A percentile compares a stretch with the other conserved stretches of the same genome.
These are phyloP conservation scores for Choanephora cucurbitarum DNA, from an alignment of 371 early-diverging fungal genomes.

Conservation along the genomic window DNA sequence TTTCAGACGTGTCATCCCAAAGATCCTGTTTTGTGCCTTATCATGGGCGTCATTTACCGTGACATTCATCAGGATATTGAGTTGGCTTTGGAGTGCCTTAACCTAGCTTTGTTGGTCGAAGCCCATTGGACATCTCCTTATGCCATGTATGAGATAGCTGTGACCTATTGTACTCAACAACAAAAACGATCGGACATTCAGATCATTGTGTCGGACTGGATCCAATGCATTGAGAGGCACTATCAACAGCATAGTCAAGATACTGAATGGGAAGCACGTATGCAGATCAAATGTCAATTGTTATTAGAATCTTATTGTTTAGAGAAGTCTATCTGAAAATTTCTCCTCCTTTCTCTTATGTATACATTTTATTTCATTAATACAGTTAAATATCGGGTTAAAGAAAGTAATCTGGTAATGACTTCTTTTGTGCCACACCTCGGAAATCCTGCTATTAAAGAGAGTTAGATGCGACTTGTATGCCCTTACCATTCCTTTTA, in stretches of 20 bases:
- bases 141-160: constrained; percentile 34
- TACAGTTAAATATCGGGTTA: constrained; percentile 35
- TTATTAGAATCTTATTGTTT: constrained; percentile 20
- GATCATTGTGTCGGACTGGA: constrained; percentile 9
- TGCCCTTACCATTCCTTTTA: neutral
- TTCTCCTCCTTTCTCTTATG: neutral
- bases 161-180: constrained; percentile 7
- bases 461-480: neutral
- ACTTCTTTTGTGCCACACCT: constrained; percentile 75
- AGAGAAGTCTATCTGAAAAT: too few relatives aligned
- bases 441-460: constrained; percentile 70
- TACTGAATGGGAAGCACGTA: constrained; percentile 25
- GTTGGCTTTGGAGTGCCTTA: constrained; percentile 16
- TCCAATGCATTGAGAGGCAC: constrained; percentile 15
- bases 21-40: constrained; percentile 7
- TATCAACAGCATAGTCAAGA: constrained; percentile 17
- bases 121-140: constrained; percentile 20
- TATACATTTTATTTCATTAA: too few relatives aligned
- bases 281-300: constrained; percentile 31
- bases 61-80: constrained; percentile 11
- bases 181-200: neutral
- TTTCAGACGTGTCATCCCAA: too few relatives aligned
- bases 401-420: constrained; percentile 92
- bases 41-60: constrained; percentile 19
- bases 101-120: constrained; percentile 1